Percentiles rank a stretch among this genome's conserved stretches.
Conservation (phyloP, 768 basidiomycete species). For the Candolleomyces aberdarensis region DNA sequence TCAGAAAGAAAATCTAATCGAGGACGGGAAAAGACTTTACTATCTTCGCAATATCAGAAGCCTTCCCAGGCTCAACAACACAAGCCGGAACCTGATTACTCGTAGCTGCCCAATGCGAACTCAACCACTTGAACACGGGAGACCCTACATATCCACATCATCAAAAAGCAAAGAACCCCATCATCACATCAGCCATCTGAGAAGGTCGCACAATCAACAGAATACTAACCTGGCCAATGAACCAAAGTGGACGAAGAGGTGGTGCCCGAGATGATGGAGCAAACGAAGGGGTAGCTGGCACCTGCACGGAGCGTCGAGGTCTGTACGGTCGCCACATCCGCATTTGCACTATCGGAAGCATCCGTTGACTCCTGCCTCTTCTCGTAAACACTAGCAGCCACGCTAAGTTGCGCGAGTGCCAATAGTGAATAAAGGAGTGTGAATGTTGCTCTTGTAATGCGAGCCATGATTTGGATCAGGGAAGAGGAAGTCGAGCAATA, state of each 20-base stretch:
- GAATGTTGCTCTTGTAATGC: too few relatives aligned
- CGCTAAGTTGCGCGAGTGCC: too few relatives aligned
- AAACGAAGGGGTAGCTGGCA: background rate
- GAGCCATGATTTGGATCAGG: too few relatives aligned
- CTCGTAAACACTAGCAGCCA: too few relatives aligned
- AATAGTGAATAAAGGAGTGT: too few relatives aligned
- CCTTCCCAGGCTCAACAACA: slow-evolving; percentile 56
- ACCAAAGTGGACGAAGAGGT: background rate
- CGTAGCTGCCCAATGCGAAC: slow-evolving; percentile 47
- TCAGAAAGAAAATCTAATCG: background rate
- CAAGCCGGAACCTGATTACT: slow-evolving; percentile 46
- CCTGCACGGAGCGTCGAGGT: too few relatives aligned
- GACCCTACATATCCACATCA: background rate
- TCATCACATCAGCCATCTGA: too few relatives aligned
- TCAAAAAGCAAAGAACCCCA: background rate
- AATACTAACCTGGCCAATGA: background rate
- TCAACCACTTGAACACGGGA: background rate
- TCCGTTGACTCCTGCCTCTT: too few relatives aligned
- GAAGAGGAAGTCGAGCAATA: too few relatives aligned
- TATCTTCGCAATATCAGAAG: slow-evolving; percentile 46
- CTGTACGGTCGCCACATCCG: too few relatives aligned
- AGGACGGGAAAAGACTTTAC: slow-evolving; percentile 25
- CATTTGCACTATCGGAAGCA: too few relatives aligned
- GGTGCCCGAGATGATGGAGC: background rate
- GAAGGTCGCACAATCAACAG: too few relatives aligned